Conservation (phyloP, 495 filamentous ascomycete genomes). For the Podospora comata region DNA sequence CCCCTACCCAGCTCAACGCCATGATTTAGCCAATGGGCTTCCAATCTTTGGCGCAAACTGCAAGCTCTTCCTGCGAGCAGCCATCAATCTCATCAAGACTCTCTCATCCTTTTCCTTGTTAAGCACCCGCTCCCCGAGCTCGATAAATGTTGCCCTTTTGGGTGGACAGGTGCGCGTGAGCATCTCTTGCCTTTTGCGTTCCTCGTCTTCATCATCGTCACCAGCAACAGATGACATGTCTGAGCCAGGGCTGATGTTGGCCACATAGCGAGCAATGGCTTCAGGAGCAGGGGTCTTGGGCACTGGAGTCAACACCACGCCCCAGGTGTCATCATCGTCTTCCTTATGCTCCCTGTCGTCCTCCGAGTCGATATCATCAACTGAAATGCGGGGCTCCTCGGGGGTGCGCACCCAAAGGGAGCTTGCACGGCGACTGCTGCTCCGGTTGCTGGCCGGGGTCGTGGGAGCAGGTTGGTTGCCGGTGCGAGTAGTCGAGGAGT, state of each 20-base stretch:
- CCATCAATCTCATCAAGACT: slow-evolving; percentile 64
- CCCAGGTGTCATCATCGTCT: slow-evolving; percentile 37
- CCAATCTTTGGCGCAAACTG: slow-evolving; percentile 75
- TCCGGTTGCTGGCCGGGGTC: slow-evolving; percentile 19
- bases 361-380: slow-evolving; percentile 25
- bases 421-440: slow-evolving; percentile 46
- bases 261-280: slow-evolving; percentile 41
- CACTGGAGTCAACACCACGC: slow-evolving; percentile 45
- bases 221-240: neutral
- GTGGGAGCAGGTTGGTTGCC: slow-evolving; percentile 10
- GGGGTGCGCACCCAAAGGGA: slow-evolving; percentile 48
- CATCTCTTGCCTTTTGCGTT: slow-evolving; percentile 46
- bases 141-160: slow-evolving; percentile 48
- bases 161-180: slow-evolving; percentile 73
- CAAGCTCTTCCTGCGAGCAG: slow-evolving; percentile 75
- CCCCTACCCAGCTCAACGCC: slow-evolving; percentile 27
- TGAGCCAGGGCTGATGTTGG: slow-evolving; percentile 37
- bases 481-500: neutral
- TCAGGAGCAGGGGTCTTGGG: slow-evolving; percentile 55
- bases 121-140: slow-evolving; percentile 38
- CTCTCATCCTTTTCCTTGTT: slow-evolving; percentile 43
- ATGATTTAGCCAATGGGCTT: slow-evolving; percentile 64
- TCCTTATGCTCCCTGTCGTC: slow-evolving; percentile 32
- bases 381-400: slow-evolving; percentile 9
- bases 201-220: slow-evolving; percentile 15